Conservation (phyloP, 768 basidiomycete genomes). For the Mycena rosella region DNA sequence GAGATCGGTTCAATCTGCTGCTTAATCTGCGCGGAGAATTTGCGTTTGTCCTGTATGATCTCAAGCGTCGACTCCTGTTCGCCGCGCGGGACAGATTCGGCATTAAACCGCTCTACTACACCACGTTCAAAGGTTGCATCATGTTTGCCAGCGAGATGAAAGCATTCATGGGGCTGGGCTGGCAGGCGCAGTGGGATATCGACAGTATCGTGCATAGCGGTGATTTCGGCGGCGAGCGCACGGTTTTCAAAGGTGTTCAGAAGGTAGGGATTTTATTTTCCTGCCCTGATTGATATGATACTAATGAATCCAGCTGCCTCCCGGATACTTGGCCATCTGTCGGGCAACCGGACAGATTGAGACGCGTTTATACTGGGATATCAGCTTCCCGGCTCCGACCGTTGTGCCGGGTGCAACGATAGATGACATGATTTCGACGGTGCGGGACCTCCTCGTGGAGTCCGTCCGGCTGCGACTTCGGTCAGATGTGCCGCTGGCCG, state of each 20-base stretch:
- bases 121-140: conserved; percentile 29
- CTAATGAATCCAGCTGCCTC: conserved; percentile 6
- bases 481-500: conserved; percentile 33
- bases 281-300: neutral
- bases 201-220: conserved; percentile 30
- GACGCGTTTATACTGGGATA: too few relatives aligned
- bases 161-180: conserved; percentile 34
- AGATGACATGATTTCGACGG: conserved; percentile 21
- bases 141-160: conserved; percentile 38
- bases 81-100: conserved; percentile 39
- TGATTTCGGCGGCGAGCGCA: conserved; percentile 29
- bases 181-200: conserved; percentile 37
- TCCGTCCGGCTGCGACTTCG: conserved; percentile 31
- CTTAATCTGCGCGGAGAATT: conserved; percentile 36
- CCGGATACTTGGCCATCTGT: conserved; percentile 20
- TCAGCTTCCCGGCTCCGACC: too few relatives aligned
- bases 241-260: conserved; percentile 29
- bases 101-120: conserved; percentile 40
- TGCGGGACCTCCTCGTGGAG: conserved; percentile 23
- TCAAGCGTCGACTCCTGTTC: conserved; percentile 23
- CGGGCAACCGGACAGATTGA: conserved; percentile 9
- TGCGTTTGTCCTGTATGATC: conserved; percentile 39
- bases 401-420: conserved; percentile 3
- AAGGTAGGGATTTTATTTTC: conserved; percentile 16
- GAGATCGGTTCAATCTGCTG: conserved; percentile 33